These are phyloP conservation scores for Phlebopus sp. DNA, from an alignment of 1,284 basidiomycete species.

Conservation along the genomic window DNA sequence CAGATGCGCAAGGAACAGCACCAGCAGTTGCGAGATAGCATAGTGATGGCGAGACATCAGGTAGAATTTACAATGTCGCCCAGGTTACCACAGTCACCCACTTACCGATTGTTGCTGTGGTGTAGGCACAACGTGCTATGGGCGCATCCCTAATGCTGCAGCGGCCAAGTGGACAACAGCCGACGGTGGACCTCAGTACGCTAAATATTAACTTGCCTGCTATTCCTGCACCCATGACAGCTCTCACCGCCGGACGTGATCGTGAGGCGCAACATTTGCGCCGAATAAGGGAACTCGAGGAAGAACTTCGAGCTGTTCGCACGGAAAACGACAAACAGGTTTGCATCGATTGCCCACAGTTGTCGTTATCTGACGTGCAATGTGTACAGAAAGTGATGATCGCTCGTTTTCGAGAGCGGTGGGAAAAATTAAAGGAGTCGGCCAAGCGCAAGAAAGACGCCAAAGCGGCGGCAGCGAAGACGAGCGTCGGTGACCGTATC, in stretches of 20 bases:
- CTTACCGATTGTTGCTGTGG: slow-evolving; percentile 2
- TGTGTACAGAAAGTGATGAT: slow-evolving; percentile 72
- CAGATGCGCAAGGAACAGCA: slow-evolving; percentile 74
- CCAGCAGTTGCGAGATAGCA: slow-evolving; percentile 71
- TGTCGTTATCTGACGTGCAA: slow-evolving; percentile 14
- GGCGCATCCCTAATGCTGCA: slow-evolving; percentile 55
- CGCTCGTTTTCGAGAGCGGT: slow-evolving; percentile 78
- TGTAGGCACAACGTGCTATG: slow-evolving; percentile 73
- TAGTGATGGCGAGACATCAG: slow-evolving; percentile 75
- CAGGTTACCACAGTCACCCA: neutral
- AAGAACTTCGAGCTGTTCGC: slow-evolving; percentile 62
- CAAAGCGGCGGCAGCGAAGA: slow-evolving; percentile 53
- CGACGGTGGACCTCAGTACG: slow-evolving; percentile 46
- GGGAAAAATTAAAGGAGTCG: slow-evolving; percentile 86
- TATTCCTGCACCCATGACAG: slow-evolving; percentile 46
- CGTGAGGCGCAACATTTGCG: slow-evolving; percentile 67
- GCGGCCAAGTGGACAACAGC: slow-evolving; percentile 42
- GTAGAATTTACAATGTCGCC: slow-evolving; percentile 32
- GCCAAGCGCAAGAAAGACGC: slow-evolving; percentile 85
- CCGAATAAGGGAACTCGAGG: slow-evolving; percentile 60
- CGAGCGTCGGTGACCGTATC: slow-evolving; percentile 59
- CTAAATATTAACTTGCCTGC: slow-evolving; percentile 55
- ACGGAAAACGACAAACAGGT: slow-evolving; percentile 84
- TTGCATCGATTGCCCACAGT: slow-evolving; percentile 24
- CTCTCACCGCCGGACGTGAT: slow-evolving; percentile 48